Evolutionary conservation across 441 rosid genomes (phyloP).

Genomic region (Viola pubescens): DNA sequence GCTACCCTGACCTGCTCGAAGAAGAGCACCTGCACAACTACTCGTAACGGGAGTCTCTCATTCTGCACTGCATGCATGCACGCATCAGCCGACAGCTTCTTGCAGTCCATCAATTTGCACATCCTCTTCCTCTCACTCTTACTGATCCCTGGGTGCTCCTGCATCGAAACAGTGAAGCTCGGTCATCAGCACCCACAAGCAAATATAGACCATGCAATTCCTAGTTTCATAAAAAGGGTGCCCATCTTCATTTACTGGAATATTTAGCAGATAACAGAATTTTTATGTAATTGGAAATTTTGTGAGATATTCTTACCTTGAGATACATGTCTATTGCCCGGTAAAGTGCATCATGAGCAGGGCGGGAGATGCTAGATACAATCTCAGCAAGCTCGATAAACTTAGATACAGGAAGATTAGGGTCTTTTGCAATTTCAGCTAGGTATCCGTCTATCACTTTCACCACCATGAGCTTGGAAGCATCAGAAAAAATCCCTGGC

Average conservation of each 20-base stretch:
- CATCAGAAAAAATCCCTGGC: constrained; percentile 58
- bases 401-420: constrained; percentile 40
- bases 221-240: not conserved
- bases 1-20: constrained; percentile 68
- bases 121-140: constrained; percentile 72
- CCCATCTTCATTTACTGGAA: too few species aligned
- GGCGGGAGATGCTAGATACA: constrained; percentile 52
- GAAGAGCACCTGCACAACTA: constrained; percentile 79
- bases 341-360: constrained; percentile 76
- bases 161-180: constrained; percentile 13
- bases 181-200: constrained; percentile 3
- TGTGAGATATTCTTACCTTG: constrained; percentile 31
- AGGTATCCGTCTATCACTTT: constrained; percentile 72
- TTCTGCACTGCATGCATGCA: constrained; percentile 86
- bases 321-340: constrained; percentile 80
- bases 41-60: constrained; percentile 73
- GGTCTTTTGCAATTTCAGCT: constrained; percentile 71
- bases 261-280: too few species aligned
- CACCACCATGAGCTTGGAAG: constrained; percentile 74
- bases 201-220: not conserved
- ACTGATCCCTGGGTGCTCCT: constrained; percentile 66
- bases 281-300: too few species aligned
- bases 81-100: constrained; percentile 78
- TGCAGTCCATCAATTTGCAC: constrained; percentile 85
- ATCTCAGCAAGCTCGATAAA: constrained; percentile 66